phyloP scores from a whole-genome alignment of 179 eudicot species.

The Nepenthes alata region DNA sequence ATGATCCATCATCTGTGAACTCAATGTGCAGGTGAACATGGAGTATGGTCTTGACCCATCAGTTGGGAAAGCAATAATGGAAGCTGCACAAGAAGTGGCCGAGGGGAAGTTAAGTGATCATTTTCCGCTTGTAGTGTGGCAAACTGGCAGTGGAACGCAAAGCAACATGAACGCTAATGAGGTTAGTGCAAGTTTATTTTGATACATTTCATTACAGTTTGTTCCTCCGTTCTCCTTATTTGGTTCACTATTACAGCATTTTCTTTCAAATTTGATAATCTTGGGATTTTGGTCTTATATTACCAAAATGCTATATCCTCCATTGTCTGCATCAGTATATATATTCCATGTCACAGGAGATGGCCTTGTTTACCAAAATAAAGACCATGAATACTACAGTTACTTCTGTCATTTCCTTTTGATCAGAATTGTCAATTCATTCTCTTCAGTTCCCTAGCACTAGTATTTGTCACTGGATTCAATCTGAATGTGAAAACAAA shows the following conservation, averaged over 20 bases:
- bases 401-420: too few relatives aligned
- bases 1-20: constrained; percentile 2
- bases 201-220: too few relatives aligned
- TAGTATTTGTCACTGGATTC: too few relatives aligned
- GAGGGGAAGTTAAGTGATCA: constrained; percentile 88
- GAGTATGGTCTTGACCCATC: constrained; percentile 89
- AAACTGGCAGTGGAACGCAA: constrained; percentile 98
- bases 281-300: too few relatives aligned
- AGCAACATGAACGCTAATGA: constrained; percentile 99
- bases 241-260: background rate
- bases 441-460: too few relatives aligned
- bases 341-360: too few relatives aligned
- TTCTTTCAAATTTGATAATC: background rate
- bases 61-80: constrained; percentile 93
- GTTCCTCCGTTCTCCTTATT: background rate
- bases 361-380: too few relatives aligned
- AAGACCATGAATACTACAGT: too few relatives aligned
- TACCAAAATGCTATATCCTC: too few relatives aligned
- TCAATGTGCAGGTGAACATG: constrained; percentile 68
- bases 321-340: too few relatives aligned
- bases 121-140: constrained; percentile 95
- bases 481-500: too few relatives aligned
- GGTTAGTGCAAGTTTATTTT: constrained; percentile 28
- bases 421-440: background rate
- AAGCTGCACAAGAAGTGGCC: constrained; percentile 95